Base-by-base conservation (phyloP, 2,329 filamentous ascomycete species). In the Penicillium expansum region DNA sequence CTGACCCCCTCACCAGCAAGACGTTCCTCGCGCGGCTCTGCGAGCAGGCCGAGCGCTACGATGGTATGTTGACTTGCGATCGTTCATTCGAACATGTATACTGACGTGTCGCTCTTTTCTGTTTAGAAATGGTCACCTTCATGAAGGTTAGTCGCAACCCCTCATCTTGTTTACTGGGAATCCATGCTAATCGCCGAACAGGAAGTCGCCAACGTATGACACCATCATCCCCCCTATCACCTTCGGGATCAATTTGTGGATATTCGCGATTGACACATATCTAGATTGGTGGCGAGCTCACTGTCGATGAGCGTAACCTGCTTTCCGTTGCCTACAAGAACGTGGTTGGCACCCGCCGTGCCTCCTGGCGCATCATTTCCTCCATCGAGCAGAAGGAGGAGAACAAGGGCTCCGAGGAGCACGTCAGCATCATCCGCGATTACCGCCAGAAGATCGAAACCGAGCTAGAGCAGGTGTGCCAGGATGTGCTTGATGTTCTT, bases 311-410 rank as follows among this genome's bases (percentile, higher is more conserved):
- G 79, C 85, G 85, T 75, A 97, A 97, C 83, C 90, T 99, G 66
- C 88, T 99, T 67, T 96, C 91, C 67, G 94, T 97, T 74, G 93
- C 93, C 77, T 99, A 99, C 89, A 99, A 99, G 90, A 99, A 99
- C 82, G 94, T 99, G 61, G 91, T 99, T 73, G 93, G 94, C 73
- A 95, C 94, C 76, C 89, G 93, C 79, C 93, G 94, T 87, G 93
- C 93, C 76, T 97, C 92, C 72, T 99, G 93, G 93, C 88, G 93
- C 82, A 97, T 99, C 81, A 95, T 99, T 82, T 95, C 92, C 76
- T 97, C 94, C 76, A 97, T 99, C 80, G 93, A 97, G 84, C 93
- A 97, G 82, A 97, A 97, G 88, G 93, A 97, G 84, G 93, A 97
- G 83, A 94, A 92, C 77, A 97, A 97, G 87, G 93, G 93, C 76